Base-by-base conservation (phyloP, 1,284 basidiomycete species). In the Pterulicium gracile region DNA sequence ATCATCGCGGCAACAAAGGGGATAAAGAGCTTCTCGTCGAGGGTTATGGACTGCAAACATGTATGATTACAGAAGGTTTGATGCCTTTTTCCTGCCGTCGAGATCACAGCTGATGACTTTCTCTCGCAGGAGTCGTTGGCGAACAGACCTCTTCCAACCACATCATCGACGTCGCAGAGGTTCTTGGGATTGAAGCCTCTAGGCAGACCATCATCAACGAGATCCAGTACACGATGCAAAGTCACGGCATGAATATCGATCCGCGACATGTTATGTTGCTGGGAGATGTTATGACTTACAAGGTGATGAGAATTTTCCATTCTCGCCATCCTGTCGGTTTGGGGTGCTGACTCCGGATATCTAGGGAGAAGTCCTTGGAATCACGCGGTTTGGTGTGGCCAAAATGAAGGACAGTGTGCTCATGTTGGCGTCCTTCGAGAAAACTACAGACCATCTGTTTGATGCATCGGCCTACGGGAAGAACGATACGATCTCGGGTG, bases 391-490 rank as follows among this genome's bases (percentile, higher is more conserved):
- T 66, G 96, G 96, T 62, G 95, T 99, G n/a, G 92, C 95, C 19
- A 98, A 98, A 69, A 98, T 98, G 92, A 98, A 98, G 68, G 96
- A 99, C 67, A 97, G 92, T 56, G 94, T 98, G 1, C 77, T 98
- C 56, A 99, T 98, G 96, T 72, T 98, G 58, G 96, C 96, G 7
- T 96, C 92, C 23, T 99, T 99, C 63, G 96, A 99, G 66, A 98
- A 98, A 71, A 98, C 96, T 21, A 98, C 96, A 10, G 96, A 98
- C 67, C 96, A 98, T 63, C 68, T 99, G 51, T 99, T 99, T 65
- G 94, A 99, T 58, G 96, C 96, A 1, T 89, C 96, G 3, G 86
- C 96, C 5, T 96, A 86, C 62, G 92, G 93, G 15, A 98, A 98
- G 67, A 92, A 84, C 47, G 96, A 99, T 59, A 80, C 78, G 48